Evolutionary conservation across 805 yeast species (phyloP).

Genomic region (Yamadazyma scolyti): DNA sequence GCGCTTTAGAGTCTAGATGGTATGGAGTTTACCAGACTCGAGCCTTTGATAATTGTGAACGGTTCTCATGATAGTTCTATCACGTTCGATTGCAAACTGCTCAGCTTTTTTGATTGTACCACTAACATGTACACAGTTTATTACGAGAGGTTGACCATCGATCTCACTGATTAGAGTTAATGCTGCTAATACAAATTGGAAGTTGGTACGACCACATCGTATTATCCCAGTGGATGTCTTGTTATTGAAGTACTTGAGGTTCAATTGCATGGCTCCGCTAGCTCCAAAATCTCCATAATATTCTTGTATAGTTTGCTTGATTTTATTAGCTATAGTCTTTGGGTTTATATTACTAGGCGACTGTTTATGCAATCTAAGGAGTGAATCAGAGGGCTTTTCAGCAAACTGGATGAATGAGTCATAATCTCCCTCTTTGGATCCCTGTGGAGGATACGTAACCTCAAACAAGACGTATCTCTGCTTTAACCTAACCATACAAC

Average conservation of each 20-base stretch:
- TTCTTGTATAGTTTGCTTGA: constrained; percentile 54
- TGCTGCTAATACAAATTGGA: constrained; percentile 63
- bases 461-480: constrained; percentile 83
- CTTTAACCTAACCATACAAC: constrained; percentile 87
- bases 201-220: constrained; percentile 66
- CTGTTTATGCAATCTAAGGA: constrained; percentile 48
- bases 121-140: constrained; percentile 67
- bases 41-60: constrained; percentile 3
- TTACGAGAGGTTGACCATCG: constrained; percentile 46
- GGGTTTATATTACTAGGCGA: constrained; percentile 47
- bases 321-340: constrained; percentile 47
- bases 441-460: constrained; percentile 58
- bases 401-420: constrained; percentile 11
- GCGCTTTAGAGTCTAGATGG: constrained; percentile 4
- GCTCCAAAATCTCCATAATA: constrained; percentile 79
- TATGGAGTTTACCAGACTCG: constrained; percentile 3
- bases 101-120: constrained; percentile 89
- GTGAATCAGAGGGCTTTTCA: constrained; percentile 30
- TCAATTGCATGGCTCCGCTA: constrained; percentile 60
- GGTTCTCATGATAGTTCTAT: constrained; percentile 33
- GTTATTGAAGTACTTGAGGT: constrained; percentile 75
- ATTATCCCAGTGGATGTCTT: constrained; percentile 82
- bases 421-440: neutral
- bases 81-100: constrained; percentile 52
- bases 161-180: constrained; percentile 52